Base-by-base conservation (phyloP, 305 asterid genomes). In the Fraxinus paxiana region DNA sequence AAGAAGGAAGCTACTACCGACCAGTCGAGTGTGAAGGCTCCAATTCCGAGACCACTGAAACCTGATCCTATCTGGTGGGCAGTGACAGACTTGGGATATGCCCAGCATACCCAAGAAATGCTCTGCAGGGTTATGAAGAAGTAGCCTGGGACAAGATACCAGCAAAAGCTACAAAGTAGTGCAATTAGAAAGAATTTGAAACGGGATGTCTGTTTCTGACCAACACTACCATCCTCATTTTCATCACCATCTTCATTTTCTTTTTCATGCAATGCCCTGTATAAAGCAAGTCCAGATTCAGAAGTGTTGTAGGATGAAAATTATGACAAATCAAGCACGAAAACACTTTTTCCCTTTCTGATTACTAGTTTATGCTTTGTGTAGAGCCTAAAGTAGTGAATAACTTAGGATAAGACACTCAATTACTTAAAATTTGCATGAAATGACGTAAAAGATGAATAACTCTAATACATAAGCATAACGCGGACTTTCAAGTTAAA, bases 61-160 rank as follows among this genome's bases (percentile, higher is more conserved):
- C 97, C 98, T 0, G 98, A 93, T 6, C 98, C 98, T 0, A 93
- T 80, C 79, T 93, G 98, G 28, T 93, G 97, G 76, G 97, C 97
- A 0, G 95, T 93, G 20, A 93, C 95, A 2, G 98, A 91, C 73
- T 86, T 88, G 13, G 97, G 90, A 73, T 87, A 93, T 9, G 37
- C 88, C 98, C 97, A 93, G 37, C 98, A 93, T 26, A 93, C 73
- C 97, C 98, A 93, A 86, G 97, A 90, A 67, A 93, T 90, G 88
- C 94, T 91, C 38, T 90, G 87, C 8, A 93, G 89, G 24, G 92
- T 90, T 77, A 90, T 77, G 91, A 93, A 93, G 67, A 93, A 85
- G 89, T 87, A 93, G 22, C 95, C 93, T 0, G 98, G 98, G 75
- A 91, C 61, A 18, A 93, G 12, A 71, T 89, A 88, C 98, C 98